phyloP scores from a whole-genome alignment of 2,329 filamentous ascomycete species.

The Venturia effusa region DNA sequence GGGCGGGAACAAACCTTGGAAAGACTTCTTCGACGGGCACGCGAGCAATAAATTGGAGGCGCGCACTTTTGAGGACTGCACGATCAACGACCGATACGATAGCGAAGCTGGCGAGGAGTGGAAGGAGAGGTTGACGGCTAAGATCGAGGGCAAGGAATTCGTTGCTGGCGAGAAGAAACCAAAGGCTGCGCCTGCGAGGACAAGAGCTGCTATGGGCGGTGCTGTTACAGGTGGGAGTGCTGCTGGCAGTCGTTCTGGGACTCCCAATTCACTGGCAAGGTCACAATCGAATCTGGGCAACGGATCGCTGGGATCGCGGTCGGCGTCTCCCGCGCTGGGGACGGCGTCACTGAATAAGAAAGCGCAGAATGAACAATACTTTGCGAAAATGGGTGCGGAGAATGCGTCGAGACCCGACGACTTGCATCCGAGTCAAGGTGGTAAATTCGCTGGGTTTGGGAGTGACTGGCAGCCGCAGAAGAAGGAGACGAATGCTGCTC shows the following conservation, averaged over 20 bases:
- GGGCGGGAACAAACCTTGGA: conserved; percentile 83
- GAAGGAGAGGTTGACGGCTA: conserved; percentile 79
- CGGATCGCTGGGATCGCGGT: conserved; percentile 24
- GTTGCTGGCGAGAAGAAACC: conserved; percentile 45
- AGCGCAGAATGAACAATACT: conserved; percentile 73
- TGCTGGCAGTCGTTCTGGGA: conserved; percentile 26
- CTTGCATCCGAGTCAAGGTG: conserved; percentile 78
- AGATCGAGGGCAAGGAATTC: conserved; percentile 81
- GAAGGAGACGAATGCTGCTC: conserved; percentile 28
- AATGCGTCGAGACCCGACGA: conserved; percentile 67
- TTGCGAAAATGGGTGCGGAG: conserved; percentile 70
- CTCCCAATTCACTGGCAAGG: conserved; percentile 28
- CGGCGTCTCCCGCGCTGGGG: conserved; percentile 19
- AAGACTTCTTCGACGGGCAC: conserved; percentile 66
- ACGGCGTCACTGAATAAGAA: conserved; percentile 37
- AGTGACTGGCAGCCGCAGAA: conserved; percentile 51
- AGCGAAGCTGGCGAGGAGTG: conserved; percentile 88
- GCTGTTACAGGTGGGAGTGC: conserved; percentile 23
- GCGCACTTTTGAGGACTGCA: conserved; percentile 67
- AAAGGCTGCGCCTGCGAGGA: conserved; percentile 28
- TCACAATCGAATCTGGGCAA: conserved; percentile 5
- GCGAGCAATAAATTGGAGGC: conserved; percentile 33
- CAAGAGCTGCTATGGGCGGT: conserved; percentile 19
- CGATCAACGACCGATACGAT: conserved; percentile 82
- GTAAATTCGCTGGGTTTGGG: conserved; percentile 87